These are phyloP conservation scores for Neocucurbitaria cava DNA, from an alignment of 2,329 filamentous ascomycete species.

Conservation along the genomic window DNA sequence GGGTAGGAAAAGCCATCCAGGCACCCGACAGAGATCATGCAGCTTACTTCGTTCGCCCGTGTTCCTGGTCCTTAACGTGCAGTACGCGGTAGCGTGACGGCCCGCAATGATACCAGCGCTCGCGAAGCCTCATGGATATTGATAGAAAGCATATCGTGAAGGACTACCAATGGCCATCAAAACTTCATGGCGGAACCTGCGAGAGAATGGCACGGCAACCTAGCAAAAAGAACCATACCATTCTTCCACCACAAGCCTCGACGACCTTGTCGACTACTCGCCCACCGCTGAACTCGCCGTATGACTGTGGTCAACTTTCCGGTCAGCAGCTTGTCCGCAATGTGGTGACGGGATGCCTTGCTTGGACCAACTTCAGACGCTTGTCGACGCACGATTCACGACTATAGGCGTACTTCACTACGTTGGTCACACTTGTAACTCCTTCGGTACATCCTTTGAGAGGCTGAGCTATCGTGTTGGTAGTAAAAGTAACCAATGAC, in stretches of 20 bases:
- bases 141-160: not conserved
- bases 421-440: not conserved
- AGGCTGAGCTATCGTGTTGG: not conserved
- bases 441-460: not conserved
- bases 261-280: not conserved
- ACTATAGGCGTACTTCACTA: not conserved
- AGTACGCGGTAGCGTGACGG: not conserved
- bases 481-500: not conserved
- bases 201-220: not conserved
- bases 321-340: not conserved
- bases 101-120: not conserved
- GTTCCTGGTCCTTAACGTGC: not conserved
- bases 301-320: not conserved
- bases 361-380: not conserved
- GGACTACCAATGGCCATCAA: not conserved
- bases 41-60: not conserved
- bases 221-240: not conserved
- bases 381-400: not conserved
- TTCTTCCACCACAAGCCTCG: not conserved
- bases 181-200: not conserved
- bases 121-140: not conserved
- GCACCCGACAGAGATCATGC: not conserved
- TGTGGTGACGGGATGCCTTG: not conserved
- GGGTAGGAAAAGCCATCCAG: not conserved
- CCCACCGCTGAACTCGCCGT: not conserved